Percentiles rank a stretch among this genome's conserved stretches.
phyloP scores from a whole-genome alignment of 164 flowering plant genomes.

The Umbellularia californica region DNA sequence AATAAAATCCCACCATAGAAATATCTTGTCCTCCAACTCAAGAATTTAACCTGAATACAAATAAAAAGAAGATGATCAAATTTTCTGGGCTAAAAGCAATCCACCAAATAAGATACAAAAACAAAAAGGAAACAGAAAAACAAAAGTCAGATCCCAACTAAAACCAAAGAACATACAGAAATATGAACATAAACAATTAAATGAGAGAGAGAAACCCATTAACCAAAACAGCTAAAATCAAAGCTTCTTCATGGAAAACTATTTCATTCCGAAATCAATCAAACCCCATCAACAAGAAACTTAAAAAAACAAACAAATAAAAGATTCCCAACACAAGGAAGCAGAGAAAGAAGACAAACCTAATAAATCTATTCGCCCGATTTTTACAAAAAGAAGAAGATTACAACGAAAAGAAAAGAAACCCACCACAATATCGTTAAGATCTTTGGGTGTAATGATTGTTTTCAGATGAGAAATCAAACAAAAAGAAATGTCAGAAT shows the following conservation, averaged over 20 bases:
- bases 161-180: neutral
- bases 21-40: conserved; percentile 21
- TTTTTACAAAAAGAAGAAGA: too few relatives aligned
- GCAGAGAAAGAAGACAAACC: neutral
- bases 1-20: conserved; percentile 44
- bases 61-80: conserved; percentile 17
- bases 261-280: neutral
- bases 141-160: neutral
- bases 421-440: conserved; percentile 10
- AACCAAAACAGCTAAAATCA: neutral
- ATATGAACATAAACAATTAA: neutral
- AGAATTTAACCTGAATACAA: conserved; percentile 30
- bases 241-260: neutral
- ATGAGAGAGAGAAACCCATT: neutral
- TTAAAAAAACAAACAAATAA: neutral
- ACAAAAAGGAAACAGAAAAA: neutral
- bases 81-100: neutral
- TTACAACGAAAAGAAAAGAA: neutral
- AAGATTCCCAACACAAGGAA: neutral
- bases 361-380: neutral
- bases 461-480: conserved; percentile 2
- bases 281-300: conserved; percentile 7
- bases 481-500: neutral
- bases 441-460: conserved; percentile 15
- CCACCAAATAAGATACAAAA: neutral